Percentiles rank a stretch among this genome's conserved stretches.
Conservation (phyloP, 2,329 filamentous ascomycete species). For the Hymenotorrendiella dingleyae region DNA sequence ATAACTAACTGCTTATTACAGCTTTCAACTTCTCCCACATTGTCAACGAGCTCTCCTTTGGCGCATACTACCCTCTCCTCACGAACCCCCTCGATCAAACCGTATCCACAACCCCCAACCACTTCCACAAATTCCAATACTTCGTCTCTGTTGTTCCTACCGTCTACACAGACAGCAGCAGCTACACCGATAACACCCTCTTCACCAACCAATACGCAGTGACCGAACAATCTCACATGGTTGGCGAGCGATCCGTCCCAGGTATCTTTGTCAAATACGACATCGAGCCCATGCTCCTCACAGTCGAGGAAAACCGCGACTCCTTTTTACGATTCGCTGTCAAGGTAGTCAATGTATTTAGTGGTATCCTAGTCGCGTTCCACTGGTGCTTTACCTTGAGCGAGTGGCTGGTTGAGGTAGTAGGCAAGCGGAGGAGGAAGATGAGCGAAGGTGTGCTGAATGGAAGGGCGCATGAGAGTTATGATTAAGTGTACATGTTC, state of each 20-base stretch:
- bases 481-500: too few relatives aligned
- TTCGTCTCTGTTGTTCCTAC: slow-evolving; percentile 94
- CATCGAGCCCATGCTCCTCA: slow-evolving; percentile 89
- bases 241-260: slow-evolving; percentile 67
- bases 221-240: slow-evolving; percentile 72
- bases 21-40: slow-evolving; percentile 98
- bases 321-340: slow-evolving; percentile 70
- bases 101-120: slow-evolving; percentile 62
- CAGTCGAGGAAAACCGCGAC: slow-evolving; percentile 75
- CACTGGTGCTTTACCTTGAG: slow-evolving; percentile 87
- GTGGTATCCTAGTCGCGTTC: slow-evolving; percentile 84
- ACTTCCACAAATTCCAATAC: slow-evolving; percentile 98
- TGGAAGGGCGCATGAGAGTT: slow-evolving; percentile 26
- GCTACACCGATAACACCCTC: slow-evolving; percentile 50
- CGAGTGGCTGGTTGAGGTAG: slow-evolving; percentile 62
- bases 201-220: slow-evolving; percentile 98
- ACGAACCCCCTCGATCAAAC: slow-evolving; percentile 93
- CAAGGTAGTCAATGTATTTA: slow-evolving; percentile 83
- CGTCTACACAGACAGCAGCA: slow-evolving; percentile 62
- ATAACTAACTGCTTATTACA: slow-evolving; percentile 34
- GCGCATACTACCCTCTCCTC: slow-evolving; percentile 90
- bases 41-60: slow-evolving; percentile 92
- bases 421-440: slow-evolving; percentile 35
- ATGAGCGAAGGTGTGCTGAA: slow-evolving; percentile 32
- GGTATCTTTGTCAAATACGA: slow-evolving; percentile 99